Conservation (phyloP, 148 eudicot genomes). For the Camellia granthamiana region DNA sequence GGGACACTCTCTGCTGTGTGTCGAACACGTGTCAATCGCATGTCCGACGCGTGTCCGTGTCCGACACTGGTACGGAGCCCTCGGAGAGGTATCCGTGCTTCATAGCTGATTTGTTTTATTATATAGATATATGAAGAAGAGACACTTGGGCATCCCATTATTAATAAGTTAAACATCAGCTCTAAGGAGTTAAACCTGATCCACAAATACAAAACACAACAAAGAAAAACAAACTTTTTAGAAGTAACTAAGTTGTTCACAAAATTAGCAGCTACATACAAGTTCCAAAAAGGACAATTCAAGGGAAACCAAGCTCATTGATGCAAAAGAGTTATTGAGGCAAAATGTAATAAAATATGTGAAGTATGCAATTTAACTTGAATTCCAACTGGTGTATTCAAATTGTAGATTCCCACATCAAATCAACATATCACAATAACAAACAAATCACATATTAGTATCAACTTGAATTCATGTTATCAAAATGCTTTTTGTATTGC, state of each 20-base stretch:
- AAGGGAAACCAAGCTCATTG: neutral
- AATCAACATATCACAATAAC: slow-evolving; percentile 23
- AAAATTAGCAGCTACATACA: slow-evolving; percentile 3
- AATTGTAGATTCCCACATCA: slow-evolving; percentile 25
- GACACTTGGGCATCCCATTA: neutral
- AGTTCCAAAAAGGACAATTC: neutral
- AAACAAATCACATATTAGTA: slow-evolving; percentile 21
- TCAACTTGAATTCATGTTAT: neutral
- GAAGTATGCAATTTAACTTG: slow-evolving; percentile 52
- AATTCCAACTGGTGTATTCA: slow-evolving; percentile 51
- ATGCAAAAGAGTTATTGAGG: neutral
- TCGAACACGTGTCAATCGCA: no score
- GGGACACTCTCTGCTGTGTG: no score
- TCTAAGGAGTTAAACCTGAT: neutral
- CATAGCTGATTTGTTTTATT: no score
- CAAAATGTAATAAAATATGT: neutral
- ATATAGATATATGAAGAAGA: neutral
- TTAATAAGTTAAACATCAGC: neutral
- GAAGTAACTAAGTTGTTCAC: neutral
- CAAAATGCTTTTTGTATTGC: neutral
- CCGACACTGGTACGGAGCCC: no score
- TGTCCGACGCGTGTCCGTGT: no score
- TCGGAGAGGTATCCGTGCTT: no score
- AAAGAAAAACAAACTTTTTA: slow-evolving; percentile 4
- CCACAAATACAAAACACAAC: neutral